Evolutionary conservation across 495 filamentous ascomycete genomes (phyloP).

Genomic region (Aspergillus cristatus): DNA sequence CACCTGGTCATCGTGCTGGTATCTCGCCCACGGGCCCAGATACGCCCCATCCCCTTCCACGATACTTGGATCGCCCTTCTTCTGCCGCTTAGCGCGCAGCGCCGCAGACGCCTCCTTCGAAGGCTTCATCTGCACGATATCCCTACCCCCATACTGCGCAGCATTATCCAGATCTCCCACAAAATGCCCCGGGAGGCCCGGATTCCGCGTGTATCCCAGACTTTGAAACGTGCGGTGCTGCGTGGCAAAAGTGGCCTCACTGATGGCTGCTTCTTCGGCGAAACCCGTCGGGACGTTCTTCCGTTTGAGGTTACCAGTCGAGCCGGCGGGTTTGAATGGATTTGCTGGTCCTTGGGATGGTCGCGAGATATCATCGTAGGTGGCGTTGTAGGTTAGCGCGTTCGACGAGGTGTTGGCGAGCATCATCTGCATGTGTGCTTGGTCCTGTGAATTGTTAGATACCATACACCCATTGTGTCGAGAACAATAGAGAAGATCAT

Average conservation of each 20-base stretch:
- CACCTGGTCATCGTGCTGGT: conserved; percentile 52
- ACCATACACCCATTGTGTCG: conserved; percentile 5
- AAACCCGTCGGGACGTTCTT: conserved; percentile 88
- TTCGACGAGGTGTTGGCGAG: conserved; percentile 45
- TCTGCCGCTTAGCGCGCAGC: conserved; percentile 62
- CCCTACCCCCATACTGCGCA: conserved; percentile 41
- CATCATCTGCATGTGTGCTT: conserved; percentile 47
- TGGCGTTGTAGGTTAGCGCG: conserved; percentile 50
- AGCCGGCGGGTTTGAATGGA: conserved; percentile 60
- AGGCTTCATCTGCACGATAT: conserved; percentile 49
- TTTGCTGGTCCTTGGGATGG: conserved; percentile 66
- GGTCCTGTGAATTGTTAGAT: conserved; percentile 41
- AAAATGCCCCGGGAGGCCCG: conserved; percentile 39
- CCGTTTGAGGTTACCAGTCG: conserved; percentile 55
- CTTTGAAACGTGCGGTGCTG: conserved; percentile 72
- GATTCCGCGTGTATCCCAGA: conserved; percentile 50
- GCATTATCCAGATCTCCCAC: conserved; percentile 46
- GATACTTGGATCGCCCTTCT: conserved; percentile 71
- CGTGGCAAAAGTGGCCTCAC: conserved; percentile 76
- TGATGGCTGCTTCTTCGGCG: conserved; percentile 81
- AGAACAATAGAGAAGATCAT: background rate
- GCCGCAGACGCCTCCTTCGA: conserved; percentile 59
- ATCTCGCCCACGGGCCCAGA: conserved; percentile 89
- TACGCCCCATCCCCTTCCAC: conserved; percentile 82
- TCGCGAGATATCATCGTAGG: conserved; percentile 63